Evolutionary conservation across 2,329 filamentous ascomycete species (phyloP), one percentile per base, ranked within the genome.

Genomic region (Fusarium tanahbumbuense): DNA sequence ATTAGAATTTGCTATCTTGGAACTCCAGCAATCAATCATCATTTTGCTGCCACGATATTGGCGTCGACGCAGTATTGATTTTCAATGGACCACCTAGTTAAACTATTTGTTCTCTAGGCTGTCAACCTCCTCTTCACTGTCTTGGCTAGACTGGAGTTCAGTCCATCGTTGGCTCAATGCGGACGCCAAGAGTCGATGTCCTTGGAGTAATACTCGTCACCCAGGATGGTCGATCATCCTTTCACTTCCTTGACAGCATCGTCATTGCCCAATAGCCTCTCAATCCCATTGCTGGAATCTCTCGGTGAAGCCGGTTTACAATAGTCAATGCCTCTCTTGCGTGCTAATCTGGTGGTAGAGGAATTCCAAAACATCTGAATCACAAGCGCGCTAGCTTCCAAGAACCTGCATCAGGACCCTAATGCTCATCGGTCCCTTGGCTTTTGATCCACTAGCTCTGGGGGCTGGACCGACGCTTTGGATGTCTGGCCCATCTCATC

Each of bases 341-440:
- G 20, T 37, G 28, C 34, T 27, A 22, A 32, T 50, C n/a, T 37
- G 30, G 42, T 22, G 61, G 42, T 60, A 30, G 37, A 32, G n/a
- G 47, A 46, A 40, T 44, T 23, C 40, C 55, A 66, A 66, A 48
- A 37, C 16, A 25, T 32, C 56, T 41, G 45, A 58, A 57, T 20
- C 23, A 30, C 63, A 59, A 73, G 61, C 28, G 37, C 68, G 61
- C 72, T 73, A 73, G 62, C 64, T 62, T 56, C 48, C 66, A 57
- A 40, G 60, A 64, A 62, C 64, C 54, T 65, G 58, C 48, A 48
- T 62, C 60, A 65, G 15, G 60, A 44, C 53, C 53, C 62, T 59
- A 69, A 47, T 60, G 59, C 68, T 66, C 56, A 59, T 69, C 50
- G 42, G 56, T 68, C 68, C 60, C 59, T 58, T 32, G 40, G 34